A percentile compares a stretch with the other conserved stretches of the same genome.
Evolutionary conservation across 768 basidiomycete species (phyloP).

Genomic region (Termitomyces sp.): DNA sequence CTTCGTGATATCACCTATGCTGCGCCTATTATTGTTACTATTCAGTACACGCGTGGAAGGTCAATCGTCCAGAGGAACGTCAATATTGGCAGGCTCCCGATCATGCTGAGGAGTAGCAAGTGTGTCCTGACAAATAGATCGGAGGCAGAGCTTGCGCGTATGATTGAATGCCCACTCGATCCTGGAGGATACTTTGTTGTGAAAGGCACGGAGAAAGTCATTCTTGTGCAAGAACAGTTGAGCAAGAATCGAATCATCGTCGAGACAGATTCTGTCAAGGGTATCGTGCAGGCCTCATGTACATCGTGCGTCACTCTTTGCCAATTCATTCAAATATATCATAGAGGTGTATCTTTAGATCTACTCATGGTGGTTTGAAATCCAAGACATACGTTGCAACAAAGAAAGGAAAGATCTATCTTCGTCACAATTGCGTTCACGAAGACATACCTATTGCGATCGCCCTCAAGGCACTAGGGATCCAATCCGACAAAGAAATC

Average conservation of each 20-base stretch:
- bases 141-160: slow-evolving; percentile 81
- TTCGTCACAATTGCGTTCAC: slow-evolving; percentile 95
- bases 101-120: slow-evolving; percentile 95
- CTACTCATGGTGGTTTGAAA: slow-evolving; percentile 80
- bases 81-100: slow-evolving; percentile 86
- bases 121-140: slow-evolving; percentile 80
- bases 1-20: slow-evolving; percentile 93
- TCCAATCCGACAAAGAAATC: slow-evolving; percentile 97
- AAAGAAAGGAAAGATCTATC: slow-evolving; percentile 91
- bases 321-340: neutral
- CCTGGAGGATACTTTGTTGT: slow-evolving; percentile 99
- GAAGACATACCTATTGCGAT: slow-evolving; percentile 97
- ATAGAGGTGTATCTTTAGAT: slow-evolving; percentile 34
- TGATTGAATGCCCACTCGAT: slow-evolving; percentile 97
- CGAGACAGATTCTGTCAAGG: slow-evolving; percentile 87
- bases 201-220: slow-evolving; percentile 99
- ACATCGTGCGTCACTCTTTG: slow-evolving; percentile 67
- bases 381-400: slow-evolving; percentile 98
- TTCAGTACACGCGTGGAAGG: slow-evolving; percentile 92
- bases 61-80: slow-evolving; percentile 85
- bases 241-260: slow-evolving; percentile 99
- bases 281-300: slow-evolving; percentile 89
- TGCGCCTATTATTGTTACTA: slow-evolving; percentile 89
- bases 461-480: slow-evolving; percentile 93
- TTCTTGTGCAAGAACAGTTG: slow-evolving; percentile 96